These are phyloP conservation scores for Zygosaccharomyces siamensis DNA, from an alignment of 805 yeast genomes.

Conservation along the genomic window DNA sequence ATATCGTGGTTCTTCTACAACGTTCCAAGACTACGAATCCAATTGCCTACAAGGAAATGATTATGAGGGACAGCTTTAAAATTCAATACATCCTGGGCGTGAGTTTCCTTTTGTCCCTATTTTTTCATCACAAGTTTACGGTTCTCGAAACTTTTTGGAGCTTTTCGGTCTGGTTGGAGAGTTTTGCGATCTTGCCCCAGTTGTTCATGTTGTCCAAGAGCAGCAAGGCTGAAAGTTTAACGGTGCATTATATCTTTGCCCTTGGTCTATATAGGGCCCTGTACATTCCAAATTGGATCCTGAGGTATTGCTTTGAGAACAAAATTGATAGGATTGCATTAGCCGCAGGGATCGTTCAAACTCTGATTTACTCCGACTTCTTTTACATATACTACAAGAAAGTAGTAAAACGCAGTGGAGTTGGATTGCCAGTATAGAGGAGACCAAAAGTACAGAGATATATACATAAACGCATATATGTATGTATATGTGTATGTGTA, in stretches of 20 bases:
- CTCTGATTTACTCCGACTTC: constrained; percentile 87
- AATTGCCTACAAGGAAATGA: constrained; percentile 48
- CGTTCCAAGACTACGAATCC: constrained; percentile 42
- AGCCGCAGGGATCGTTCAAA: constrained; percentile 78
- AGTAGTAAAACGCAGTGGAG: constrained; percentile 74
- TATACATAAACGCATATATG: constrained; percentile 5
- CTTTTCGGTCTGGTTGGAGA: constrained; percentile 87
- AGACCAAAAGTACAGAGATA: neutral
- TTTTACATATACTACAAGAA: constrained; percentile 83
- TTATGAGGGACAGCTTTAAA: constrained; percentile 69
- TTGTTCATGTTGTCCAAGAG: constrained; percentile 82
- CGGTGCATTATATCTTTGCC: constrained; percentile 90
- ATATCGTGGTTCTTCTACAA: constrained; percentile 69
- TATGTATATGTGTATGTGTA: constrained; percentile 2
- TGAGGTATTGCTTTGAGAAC: constrained; percentile 64
- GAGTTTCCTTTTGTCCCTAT: constrained; percentile 50
- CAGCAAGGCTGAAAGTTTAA: constrained; percentile 82
- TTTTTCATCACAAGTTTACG: constrained; percentile 64
- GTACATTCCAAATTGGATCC: constrained; percentile 93
- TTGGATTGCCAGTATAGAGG: constrained; percentile 56
- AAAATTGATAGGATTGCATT: constrained; percentile 67
- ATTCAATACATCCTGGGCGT: constrained; percentile 65
- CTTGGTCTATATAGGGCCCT: constrained; percentile 85
- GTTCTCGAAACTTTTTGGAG: constrained; percentile 73
- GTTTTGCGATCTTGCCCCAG: constrained; percentile 90